These are phyloP conservation scores for Mucor ambiguus DNA, from an alignment of 371 early-diverging fungal genomes.

Conservation along the genomic window DNA sequence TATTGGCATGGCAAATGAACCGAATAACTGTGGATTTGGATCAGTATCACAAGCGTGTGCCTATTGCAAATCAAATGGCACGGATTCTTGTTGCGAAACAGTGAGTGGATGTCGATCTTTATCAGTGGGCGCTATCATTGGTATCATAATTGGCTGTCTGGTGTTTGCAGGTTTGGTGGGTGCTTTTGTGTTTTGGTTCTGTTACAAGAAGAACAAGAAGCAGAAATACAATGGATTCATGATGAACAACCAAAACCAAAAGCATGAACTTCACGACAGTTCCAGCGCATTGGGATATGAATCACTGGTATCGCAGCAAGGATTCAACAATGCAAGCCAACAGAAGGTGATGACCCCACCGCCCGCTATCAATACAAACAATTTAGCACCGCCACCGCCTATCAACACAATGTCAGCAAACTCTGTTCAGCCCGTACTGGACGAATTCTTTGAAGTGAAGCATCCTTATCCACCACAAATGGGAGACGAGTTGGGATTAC, in stretches of 20 bases:
- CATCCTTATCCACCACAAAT: constrained; percentile 65
- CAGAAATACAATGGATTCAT: constrained; percentile 8
- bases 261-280: constrained; percentile 9
- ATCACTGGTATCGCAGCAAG: constrained; percentile 23
- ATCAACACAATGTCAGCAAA: constrained; percentile 3
- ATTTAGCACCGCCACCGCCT: constrained; percentile 8
- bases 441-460: constrained; percentile 51
- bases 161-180: constrained; percentile 16
- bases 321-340: constrained; percentile 4
- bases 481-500: constrained; percentile 71
- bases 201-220: constrained; percentile 10
- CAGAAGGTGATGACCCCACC: background rate
- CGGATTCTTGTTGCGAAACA: constrained; percentile 37
- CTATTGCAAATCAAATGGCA: constrained; percentile 33
- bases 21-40: constrained; percentile 42
- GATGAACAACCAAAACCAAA: constrained; percentile 3
- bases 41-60: constrained; percentile 26
- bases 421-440: constrained; percentile 12
- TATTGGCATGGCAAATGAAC: constrained; percentile 42
- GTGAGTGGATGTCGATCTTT: constrained; percentile 20
- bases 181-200: constrained; percentile 11
- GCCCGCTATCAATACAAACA: constrained; percentile 1
- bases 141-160: constrained; percentile 29
- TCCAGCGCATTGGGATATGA: constrained; percentile 24
- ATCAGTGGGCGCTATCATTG: constrained; percentile 31